A percentile compares a stretch with the other conserved stretches of the same genome.
Conservation (phyloP, 768 basidiomycete species). For the Mycena filopes region DNA sequence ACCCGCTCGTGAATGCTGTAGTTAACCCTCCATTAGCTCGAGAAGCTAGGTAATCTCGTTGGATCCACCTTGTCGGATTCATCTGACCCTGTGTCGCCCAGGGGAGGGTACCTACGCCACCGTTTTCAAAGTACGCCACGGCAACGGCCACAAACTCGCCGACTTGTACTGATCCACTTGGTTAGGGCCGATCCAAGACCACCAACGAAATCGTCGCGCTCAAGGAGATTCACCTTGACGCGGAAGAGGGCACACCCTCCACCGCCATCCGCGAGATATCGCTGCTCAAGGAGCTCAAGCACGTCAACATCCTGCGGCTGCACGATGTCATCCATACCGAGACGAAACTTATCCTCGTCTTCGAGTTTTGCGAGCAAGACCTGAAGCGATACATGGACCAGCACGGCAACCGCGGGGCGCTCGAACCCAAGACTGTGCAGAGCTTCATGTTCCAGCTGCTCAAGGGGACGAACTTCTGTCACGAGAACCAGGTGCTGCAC, state of each 20-base stretch:
- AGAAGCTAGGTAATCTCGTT: slow-evolving; percentile 77
- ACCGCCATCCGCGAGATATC: slow-evolving; percentile 99
- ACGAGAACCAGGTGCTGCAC: slow-evolving; percentile 96
- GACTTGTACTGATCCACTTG: neutral
- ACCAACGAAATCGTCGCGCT: slow-evolving; percentile 98
- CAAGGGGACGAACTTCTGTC: slow-evolving; percentile 97
- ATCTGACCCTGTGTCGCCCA: slow-evolving; percentile 46
- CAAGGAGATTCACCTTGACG: slow-evolving; percentile 99
- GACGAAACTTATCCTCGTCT: slow-evolving; percentile 96
- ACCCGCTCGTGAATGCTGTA: neutral
- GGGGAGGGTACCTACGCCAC: slow-evolving; percentile 96
- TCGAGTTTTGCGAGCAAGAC: slow-evolving; percentile 98
- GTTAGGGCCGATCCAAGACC: slow-evolving; percentile 92
- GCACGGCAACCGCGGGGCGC: slow-evolving; percentile 93
- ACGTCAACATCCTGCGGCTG: slow-evolving; percentile 97
- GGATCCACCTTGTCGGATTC: neutral
- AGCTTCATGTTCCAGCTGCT: slow-evolving; percentile 99
- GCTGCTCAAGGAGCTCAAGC: slow-evolving; percentile 99
- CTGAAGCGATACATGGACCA: slow-evolving; percentile 99
- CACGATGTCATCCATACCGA: slow-evolving; percentile 99
- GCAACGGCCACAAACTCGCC: neutral
- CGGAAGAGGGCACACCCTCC: slow-evolving; percentile 98
- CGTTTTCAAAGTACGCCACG: slow-evolving; percentile 85
- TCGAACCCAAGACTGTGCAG: slow-evolving; percentile 89
- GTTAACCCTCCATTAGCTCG: slow-evolving; percentile 61